Base-by-base conservation (phyloP, 306 rosid species). In the Sicyos baderoa region DNA sequence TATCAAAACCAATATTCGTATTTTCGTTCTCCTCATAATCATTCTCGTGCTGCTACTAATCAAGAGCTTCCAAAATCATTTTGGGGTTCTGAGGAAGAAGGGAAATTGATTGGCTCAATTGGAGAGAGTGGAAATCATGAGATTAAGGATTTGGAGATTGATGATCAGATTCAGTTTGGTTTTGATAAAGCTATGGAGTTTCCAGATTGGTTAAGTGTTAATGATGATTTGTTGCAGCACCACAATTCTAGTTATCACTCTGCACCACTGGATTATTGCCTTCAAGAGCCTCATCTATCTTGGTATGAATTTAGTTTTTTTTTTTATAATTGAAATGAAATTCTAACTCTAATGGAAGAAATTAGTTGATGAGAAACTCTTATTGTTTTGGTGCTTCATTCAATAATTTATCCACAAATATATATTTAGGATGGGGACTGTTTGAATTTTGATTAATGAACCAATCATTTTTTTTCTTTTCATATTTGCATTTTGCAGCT, bases 191-290 rank as follows among this genome's bases (percentile, higher is more conserved):
- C 53, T 69, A 55, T 88, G 83, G 94, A 93, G 76, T 86, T 90
- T 75, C 96, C 97, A 35, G 72, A 87, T 60, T 90, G 94, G 99
- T 78, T 86, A 85, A 86, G 69, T 68, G 80, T 84, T 68, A 86
- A 82, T 53, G 94, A 87, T 54, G 79, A 79, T 78, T 61, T 81
- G 72, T 77, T 86, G 66, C 90, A 84, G 53, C 81, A 76, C 42
- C 71, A 74, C 44, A 71, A 69, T 76, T 77, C 80, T 42, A 76
- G 77, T 77, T 75, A 79, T 72, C 64, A 74, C 64, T 82, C 81
- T 74, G 74, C 88, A 0, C 84, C 76, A 54, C 83, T 82, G 54
- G 86, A 84, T 66, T 77, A 84, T 66, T 77, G 47, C 80, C 75
- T 79, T 27, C 83, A 82, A 60, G 84, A 79, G 82, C 86, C 86